Conservation (phyloP, 352 stramenopile genomes). For the Thraustochytrium striatum region DNA sequence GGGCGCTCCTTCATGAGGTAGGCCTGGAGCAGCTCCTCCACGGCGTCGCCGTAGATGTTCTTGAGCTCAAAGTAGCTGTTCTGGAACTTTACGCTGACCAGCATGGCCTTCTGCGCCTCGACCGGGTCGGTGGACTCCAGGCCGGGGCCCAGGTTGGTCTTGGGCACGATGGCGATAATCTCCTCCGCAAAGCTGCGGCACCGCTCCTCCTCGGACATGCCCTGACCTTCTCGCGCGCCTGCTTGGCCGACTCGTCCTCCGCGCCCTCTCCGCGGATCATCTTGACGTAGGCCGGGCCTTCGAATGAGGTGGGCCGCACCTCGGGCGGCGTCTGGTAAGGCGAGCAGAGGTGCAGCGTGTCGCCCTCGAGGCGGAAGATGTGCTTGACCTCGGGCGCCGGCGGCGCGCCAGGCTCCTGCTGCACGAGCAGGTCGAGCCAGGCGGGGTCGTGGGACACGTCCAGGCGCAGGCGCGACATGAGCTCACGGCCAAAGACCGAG, state of each 20-base stretch:
- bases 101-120: not conserved
- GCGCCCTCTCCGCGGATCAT: constrained; percentile 22
- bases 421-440: constrained; percentile 23
- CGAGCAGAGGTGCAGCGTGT: constrained; percentile 35
- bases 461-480: constrained; percentile 18
- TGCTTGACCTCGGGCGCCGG: constrained; percentile 40
- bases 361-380: constrained; percentile 44
- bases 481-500: constrained; percentile 33
- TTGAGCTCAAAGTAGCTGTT: constrained; percentile 46
- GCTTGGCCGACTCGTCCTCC: constrained; percentile 17
- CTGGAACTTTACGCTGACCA: constrained; percentile 41
- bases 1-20: not conserved
- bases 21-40: constrained; percentile 9
- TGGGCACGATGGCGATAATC: constrained; percentile 18
- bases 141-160: not conserved
- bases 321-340: constrained; percentile 37
- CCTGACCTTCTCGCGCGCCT: constrained; percentile 11
- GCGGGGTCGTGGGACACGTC: not conserved
- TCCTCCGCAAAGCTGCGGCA: constrained; percentile 32
- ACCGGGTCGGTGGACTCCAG: constrained; percentile 7
- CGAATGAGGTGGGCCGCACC: constrained; percentile 28
- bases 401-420: not conserved
- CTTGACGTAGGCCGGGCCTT: constrained; percentile 30
- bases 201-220: constrained; percentile 22
- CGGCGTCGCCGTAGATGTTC: constrained; percentile 22